Percentiles rank a stretch among this genome's conserved stretches.
Conservation (phyloP, 73 alveolate species). For the Tetrahymena malaccensis region DNA sequence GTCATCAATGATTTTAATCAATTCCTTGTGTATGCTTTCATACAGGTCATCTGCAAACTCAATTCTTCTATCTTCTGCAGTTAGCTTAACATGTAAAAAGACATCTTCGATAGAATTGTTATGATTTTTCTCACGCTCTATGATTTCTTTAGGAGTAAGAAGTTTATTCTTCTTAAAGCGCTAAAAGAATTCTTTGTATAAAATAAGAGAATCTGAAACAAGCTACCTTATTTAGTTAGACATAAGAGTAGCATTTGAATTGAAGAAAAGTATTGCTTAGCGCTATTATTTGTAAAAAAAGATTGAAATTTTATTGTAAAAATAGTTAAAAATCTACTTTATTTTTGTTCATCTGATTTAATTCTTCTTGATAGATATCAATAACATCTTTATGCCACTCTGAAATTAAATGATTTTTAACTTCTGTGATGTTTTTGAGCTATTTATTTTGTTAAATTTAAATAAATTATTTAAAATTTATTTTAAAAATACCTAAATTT, state of each 20-base stretch:
- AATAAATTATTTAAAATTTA: background rate
- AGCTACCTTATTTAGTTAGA: constrained; percentile 75
- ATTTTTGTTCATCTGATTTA: constrained; percentile 6
- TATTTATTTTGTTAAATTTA: background rate
- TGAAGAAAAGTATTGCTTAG: constrained; percentile 78
- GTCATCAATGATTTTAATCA: constrained; percentile 54
- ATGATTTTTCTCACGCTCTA: constrained; percentile 57
- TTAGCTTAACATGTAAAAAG: constrained; percentile 60
- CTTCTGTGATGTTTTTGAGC: constrained; percentile 14
- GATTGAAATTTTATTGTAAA: background rate
- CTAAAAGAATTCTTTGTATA: constrained; percentile 68
- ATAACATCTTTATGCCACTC: constrained; percentile 45
- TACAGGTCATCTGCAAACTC: constrained; percentile 59
- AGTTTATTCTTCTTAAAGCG: constrained; percentile 52
- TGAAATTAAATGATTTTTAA: constrained; percentile 12
- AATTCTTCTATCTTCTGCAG: constrained; percentile 57
- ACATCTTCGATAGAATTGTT: constrained; percentile 72
- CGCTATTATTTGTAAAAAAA: constrained; percentile 29
- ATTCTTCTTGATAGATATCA: constrained; percentile 28
- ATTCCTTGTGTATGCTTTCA: constrained; percentile 46
- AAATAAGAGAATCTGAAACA: constrained; percentile 60
- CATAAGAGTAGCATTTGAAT: constrained; percentile 79
- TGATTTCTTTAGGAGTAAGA: constrained; percentile 58
- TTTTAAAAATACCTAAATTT: constrained; percentile 38
- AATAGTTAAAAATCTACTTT: background rate